Evolutionary conservation across 139 green algal genomes (phyloP), one percentile per base, ranked within the genome.

Genomic region (Volvox reticuliferus): DNA sequence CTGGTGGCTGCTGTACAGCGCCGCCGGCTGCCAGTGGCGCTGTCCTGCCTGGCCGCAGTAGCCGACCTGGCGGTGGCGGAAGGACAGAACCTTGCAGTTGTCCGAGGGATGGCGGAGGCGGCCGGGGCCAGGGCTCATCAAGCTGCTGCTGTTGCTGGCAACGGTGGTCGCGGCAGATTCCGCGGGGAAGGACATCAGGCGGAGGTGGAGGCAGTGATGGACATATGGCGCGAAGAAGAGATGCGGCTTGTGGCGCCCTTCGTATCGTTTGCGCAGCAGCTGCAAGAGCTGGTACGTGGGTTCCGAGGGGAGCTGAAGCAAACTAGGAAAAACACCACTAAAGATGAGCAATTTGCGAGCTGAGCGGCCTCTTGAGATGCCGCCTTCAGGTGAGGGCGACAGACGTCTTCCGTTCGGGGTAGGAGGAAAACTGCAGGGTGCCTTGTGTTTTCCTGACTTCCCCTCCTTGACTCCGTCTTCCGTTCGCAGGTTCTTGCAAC

Each of bases 1-100:
- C 83, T 88, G 83, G 35, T 80, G 67, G 83, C 67, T 35, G 67
- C 67, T 26, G 22, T 67, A 33, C 67, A 67, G 67, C 83, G 83
- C 22, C 67, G 83, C 35, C 83, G 83, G 55, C 67, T 88, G 35
- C 63, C 24, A 19, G 50, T 37, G 24, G 83, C 83, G 32, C 24
- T 69, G 36, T 24, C 36, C 28, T 77, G 61, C 26, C 85, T 89
- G 68, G 22, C 17, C 68, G 69, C 69, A 20, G 36, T 82, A 18
- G 28, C 85, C 2, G 68, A 73, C n/a, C 2, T 61, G 21, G 71
- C 85, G n/a, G 69, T 26, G 44, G 68, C 36, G 81, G 81, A 32
- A 28, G 81, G 61, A 30, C 13, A 32, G 61, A 26, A 62, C 1
- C 61, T 87, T 28, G 44, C 50, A n/a, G 37, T 21, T 44, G 20